Evolutionary conservation across 805 yeast genomes (phyloP).

Genomic region (Candida patagonica): DNA sequence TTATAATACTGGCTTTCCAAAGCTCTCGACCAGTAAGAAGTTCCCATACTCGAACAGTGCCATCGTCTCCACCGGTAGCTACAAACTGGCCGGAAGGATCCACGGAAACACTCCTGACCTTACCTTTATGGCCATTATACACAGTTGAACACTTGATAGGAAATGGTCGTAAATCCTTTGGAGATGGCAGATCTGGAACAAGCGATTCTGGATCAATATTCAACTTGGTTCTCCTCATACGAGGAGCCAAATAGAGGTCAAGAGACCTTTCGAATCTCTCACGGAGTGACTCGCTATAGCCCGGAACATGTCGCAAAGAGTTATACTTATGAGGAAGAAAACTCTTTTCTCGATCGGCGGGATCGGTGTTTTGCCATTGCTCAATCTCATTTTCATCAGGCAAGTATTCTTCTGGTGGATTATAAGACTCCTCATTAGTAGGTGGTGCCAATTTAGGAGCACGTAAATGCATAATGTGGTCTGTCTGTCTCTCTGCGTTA

Average conservation of each 20-base stretch:
- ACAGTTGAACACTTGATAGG: constrained; percentile 83
- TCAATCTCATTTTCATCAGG: constrained; percentile 67
- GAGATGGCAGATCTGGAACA: constrained; percentile 93
- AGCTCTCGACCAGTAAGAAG: constrained; percentile 91
- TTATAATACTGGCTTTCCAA: constrained; percentile 36
- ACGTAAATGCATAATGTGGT: constrained; percentile 82
- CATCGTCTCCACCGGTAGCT: constrained; percentile 97
- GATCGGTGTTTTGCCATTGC: constrained; percentile 61
- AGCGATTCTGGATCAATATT: constrained; percentile 94
- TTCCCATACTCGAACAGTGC: constrained; percentile 95
- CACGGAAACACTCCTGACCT: constrained; percentile 70
- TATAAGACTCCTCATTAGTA: constrained; percentile 90
- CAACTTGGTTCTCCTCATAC: constrained; percentile 82
- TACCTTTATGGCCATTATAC: constrained; percentile 75
- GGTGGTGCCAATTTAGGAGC: constrained; percentile 97
- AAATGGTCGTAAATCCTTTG: constrained; percentile 93
- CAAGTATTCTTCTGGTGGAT: constrained; percentile 94
- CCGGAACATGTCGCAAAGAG: constrained; percentile 87
- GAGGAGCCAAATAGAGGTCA: constrained; percentile 91
- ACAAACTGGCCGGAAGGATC: constrained; percentile 91
- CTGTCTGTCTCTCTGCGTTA: constrained; percentile 47
- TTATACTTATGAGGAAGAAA: constrained; percentile 74
- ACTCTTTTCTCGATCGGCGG: constrained; percentile 67
- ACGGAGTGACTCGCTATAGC: constrained; percentile 73
- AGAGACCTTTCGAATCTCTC: constrained; percentile 91